These are phyloP conservation scores for Medicago arabica DNA, from an alignment of 306 rosid genomes.

Conservation along the genomic window DNA sequence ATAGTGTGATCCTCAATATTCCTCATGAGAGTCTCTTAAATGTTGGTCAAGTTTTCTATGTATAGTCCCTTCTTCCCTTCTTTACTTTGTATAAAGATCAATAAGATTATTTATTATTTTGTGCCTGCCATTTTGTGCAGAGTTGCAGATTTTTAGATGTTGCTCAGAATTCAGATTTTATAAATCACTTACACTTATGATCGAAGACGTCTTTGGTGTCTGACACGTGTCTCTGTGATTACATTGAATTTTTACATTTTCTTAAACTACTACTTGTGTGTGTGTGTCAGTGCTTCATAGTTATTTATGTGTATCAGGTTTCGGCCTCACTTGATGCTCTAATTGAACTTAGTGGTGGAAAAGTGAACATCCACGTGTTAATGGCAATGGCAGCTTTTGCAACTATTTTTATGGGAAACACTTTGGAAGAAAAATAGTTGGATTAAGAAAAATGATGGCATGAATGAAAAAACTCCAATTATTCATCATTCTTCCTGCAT, in stretches of 20 bases:
- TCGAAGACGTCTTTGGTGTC: too few species aligned
- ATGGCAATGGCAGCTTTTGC: conserved; percentile 99
- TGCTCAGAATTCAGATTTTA: neutral
- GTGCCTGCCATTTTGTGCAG: conserved; percentile 41
- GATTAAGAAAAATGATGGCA: too few species aligned
- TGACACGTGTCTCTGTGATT: too few species aligned
- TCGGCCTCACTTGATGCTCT: conserved; percentile 94
- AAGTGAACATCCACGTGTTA: conserved; percentile 88
- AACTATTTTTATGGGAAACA: conserved; percentile 85
- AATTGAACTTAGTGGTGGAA: conserved; percentile 80
- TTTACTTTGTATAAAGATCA: neutral
- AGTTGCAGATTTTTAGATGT: neutral
- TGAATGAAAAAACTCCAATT: neutral
- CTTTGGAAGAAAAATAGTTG: conserved; percentile 84
- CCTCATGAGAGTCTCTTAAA: conserved; percentile 95
- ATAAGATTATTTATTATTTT: conserved; percentile 36
- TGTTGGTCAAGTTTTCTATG: conserved; percentile 90
- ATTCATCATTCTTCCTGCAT: neutral
- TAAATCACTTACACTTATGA: too few species aligned
- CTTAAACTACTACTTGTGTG: too few species aligned
- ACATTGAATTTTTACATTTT: too few species aligned
- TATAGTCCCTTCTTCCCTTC: conserved; percentile 49
- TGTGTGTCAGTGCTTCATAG: too few species aligned
- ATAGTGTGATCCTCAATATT: conserved; percentile 91
- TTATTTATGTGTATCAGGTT: too few species aligned